These are phyloP conservation scores for Endocalyx cinctus DNA, from an alignment of 2,329 filamentous ascomycete species.

Conservation along the genomic window DNA sequence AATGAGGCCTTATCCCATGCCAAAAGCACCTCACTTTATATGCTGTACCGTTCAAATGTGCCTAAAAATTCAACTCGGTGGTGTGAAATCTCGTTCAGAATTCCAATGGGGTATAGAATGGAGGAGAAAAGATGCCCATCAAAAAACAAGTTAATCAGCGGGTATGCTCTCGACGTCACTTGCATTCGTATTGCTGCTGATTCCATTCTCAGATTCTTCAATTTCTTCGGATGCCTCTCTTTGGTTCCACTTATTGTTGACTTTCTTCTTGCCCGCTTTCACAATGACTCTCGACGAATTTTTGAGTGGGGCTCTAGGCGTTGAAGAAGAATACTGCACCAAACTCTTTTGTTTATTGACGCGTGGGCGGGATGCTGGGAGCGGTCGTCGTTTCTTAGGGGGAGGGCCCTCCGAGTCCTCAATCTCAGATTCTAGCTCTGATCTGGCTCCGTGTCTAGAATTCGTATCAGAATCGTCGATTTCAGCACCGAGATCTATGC, in stretches of 20 bases:
- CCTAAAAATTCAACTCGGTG: no score
- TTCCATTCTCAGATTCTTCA: slow-evolving; percentile 7
- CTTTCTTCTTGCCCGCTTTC: not conserved
- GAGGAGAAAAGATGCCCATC: no score
- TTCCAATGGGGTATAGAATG: no score
- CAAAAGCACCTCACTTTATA: no score
- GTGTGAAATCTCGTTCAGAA: no score
- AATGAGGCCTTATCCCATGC: no score
- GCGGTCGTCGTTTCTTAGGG: no score
- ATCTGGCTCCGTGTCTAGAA: slow-evolving; percentile 2
- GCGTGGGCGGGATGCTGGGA: no score
- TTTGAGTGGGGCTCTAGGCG: not conserved
- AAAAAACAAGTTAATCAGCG: no score
- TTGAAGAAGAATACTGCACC: no score
- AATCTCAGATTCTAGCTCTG: slow-evolving; percentile 9
- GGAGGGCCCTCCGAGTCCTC: slow-evolving; percentile 20
- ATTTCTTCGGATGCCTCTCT: slow-evolving; percentile 1
- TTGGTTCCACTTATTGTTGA: not conserved
- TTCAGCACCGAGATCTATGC: not conserved
- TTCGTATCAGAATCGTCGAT: slow-evolving; percentile 7
- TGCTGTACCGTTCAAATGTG: no score
- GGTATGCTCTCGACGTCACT: slow-evolving; percentile 26
- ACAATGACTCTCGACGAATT: slow-evolving; percentile 1
- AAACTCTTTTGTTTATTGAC: no score
- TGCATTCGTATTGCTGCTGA: slow-evolving; percentile 28